Evolutionary conservation across 192 early-diverging fungal species (phyloP).

Genomic region (Dimargaris xerosporica): DNA sequence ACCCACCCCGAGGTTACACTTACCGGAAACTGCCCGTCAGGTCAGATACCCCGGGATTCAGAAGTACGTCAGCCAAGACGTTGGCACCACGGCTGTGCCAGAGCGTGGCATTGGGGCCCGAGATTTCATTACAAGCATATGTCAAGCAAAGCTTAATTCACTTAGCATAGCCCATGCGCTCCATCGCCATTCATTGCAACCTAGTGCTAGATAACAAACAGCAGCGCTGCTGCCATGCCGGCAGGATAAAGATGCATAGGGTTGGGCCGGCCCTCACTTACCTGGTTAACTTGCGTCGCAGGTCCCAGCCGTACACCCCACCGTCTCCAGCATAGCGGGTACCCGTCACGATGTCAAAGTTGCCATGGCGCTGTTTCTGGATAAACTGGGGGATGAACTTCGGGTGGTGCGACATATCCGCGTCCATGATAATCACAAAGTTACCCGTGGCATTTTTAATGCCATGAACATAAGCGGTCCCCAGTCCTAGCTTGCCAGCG

Average conservation of each 20-base stretch:
- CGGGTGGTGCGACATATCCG: slow-evolving; percentile 98
- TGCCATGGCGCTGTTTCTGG: slow-evolving; percentile 59
- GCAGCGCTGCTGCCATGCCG: too few relatives aligned
- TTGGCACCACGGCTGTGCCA: slow-evolving; percentile 74
- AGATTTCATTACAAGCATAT: too few relatives aligned
- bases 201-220: too few relatives aligned
- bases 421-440: slow-evolving; percentile 96
- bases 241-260: too few relatives aligned
- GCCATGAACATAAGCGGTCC: slow-evolving; percentile 91
- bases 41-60: slow-evolving; percentile 84
- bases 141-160: too few relatives aligned
- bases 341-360: slow-evolving; percentile 89
- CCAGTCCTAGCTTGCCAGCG: slow-evolving; percentile 89
- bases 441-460: slow-evolving; percentile 87
- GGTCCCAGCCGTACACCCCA: slow-evolving; percentile 95
- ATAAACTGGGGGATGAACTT: slow-evolving; percentile 96
- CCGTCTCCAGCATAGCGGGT: slow-evolving; percentile 78
- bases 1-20: background rate
- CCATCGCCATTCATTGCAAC: too few relatives aligned
- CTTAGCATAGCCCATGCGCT: too few relatives aligned
- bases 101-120: too few relatives aligned
- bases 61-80: slow-evolving; percentile 72
- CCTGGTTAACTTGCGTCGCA: slow-evolving; percentile 84
- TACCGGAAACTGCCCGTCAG: slow-evolving; percentile 88
- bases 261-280: too few relatives aligned